Conservation (phyloP, 345 rosid species). For the Angophora floribunda region DNA sequence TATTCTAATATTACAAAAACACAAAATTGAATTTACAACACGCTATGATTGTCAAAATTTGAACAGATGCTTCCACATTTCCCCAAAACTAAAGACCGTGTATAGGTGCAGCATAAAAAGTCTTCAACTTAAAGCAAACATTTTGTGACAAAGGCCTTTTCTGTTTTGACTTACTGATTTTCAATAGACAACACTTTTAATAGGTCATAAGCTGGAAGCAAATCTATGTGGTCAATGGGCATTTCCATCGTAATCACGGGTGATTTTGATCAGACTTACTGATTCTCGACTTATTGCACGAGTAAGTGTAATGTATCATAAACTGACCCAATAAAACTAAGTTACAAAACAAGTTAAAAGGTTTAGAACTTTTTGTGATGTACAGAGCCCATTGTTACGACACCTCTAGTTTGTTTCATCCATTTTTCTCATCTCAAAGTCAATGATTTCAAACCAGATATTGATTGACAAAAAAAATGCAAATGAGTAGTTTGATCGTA, state of each 20-base stretch:
- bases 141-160: not conserved
- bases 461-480: not conserved
- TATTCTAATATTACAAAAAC: too few relatives aligned
- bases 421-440: not conserved
- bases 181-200: not conserved
- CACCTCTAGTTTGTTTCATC: not conserved
- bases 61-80: not conserved
- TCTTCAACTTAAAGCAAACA: not conserved
- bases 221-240: not conserved
- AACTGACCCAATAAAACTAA: not conserved
- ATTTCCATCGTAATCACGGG: not conserved
- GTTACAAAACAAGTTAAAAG: not conserved
- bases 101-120: not conserved
- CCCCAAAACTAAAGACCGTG: not conserved
- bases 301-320: not conserved
- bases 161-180: not conserved
- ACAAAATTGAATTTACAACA: not conserved
- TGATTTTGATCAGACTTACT: not conserved
- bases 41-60: not conserved
- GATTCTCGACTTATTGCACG: not conserved
- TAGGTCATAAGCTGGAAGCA: too few relatives aligned
- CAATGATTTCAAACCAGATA: not conserved
- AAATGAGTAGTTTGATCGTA: too few relatives aligned
- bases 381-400: fast-evolving
- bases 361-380: not conserved